Evolutionary conservation across 257 asterid species (phyloP).

Genomic region (Rubia yunnanensis): DNA sequence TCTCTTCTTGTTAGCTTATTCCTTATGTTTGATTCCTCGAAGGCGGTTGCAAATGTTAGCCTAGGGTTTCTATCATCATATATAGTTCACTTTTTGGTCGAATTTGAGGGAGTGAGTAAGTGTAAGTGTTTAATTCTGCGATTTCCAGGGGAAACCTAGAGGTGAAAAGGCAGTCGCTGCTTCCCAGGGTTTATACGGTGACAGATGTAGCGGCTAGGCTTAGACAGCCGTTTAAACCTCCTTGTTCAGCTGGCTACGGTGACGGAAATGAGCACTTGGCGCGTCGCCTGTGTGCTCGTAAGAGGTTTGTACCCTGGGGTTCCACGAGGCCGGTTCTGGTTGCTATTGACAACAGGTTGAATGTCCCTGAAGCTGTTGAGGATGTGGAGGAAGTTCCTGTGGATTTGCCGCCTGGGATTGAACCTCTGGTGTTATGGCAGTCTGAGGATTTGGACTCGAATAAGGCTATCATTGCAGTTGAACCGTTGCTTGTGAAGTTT

Average conservation of each 20-base stretch:
- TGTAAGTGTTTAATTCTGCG: neutral
- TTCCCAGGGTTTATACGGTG: slow-evolving; percentile 84
- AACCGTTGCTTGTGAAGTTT: slow-evolving; percentile 76
- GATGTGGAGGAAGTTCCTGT: slow-evolving; percentile 40
- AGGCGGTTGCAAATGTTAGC: neutral
- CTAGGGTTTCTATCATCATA: neutral
- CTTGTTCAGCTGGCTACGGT: slow-evolving; percentile 62
- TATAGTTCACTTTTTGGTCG: neutral
- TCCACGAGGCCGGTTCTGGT: slow-evolving; percentile 57
- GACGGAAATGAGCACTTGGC: slow-evolving; percentile 54
- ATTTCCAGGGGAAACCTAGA: slow-evolving; percentile 66
- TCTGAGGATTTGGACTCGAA: slow-evolving; percentile 45
- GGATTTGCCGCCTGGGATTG: slow-evolving; percentile 72
- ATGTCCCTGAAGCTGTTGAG: slow-evolving; percentile 29
- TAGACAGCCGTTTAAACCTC: slow-evolving; percentile 90
- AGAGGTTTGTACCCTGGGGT: slow-evolving; percentile 97
- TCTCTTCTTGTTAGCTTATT: neutral
- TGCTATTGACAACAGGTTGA: slow-evolving; percentile 52
- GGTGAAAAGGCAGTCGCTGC: slow-evolving; percentile 74
- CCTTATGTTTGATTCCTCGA: neutral
- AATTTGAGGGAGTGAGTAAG: neutral
- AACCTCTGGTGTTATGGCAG: slow-evolving; percentile 88
- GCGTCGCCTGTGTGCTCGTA: slow-evolving; percentile 82
- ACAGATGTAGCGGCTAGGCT: slow-evolving; percentile 48
- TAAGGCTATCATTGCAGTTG: slow-evolving; percentile 46